Conservation (phyloP, 2,329 filamentous ascomycete genomes). For the Ascochyta fabae region DNA sequence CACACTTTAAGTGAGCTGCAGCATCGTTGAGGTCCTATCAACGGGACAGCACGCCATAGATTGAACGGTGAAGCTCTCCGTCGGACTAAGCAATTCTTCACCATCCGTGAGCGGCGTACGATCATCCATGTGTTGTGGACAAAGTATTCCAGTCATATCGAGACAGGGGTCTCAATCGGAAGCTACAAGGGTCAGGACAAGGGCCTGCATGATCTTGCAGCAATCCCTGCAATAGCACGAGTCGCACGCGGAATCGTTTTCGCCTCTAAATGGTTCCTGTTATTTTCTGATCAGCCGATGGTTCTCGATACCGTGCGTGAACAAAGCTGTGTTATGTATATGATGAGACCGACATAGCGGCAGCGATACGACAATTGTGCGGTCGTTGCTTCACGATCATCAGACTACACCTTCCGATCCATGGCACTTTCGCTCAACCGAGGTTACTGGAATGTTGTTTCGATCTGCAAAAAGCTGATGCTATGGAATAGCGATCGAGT, state of each 20-base stretch:
- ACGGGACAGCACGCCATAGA: not conserved
- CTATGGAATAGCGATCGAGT: not conserved
- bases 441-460: not conserved
- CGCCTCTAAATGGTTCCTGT: not conserved
- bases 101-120: not conserved
- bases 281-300: not conserved
- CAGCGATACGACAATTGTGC: not conserved
- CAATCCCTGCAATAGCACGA: not conserved
- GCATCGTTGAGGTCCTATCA: not conserved
- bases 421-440: not conserved
- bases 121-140: not conserved
- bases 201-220: conserved; percentile 18
- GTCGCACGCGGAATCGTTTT: not conserved
- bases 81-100: not conserved
- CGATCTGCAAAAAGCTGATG: not conserved
- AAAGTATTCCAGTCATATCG: not conserved
- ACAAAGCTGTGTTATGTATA: not conserved
- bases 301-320: not conserved
- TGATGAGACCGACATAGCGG: not conserved
- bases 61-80: not conserved
- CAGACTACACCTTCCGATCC: not conserved
- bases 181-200: not conserved
- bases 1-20: not conserved
- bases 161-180: not conserved
- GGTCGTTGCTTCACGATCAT: not conserved